Evolutionary conservation across 176 grass and related monocot genomes (phyloP).

Genomic region (Oryza glaberrima): DNA sequence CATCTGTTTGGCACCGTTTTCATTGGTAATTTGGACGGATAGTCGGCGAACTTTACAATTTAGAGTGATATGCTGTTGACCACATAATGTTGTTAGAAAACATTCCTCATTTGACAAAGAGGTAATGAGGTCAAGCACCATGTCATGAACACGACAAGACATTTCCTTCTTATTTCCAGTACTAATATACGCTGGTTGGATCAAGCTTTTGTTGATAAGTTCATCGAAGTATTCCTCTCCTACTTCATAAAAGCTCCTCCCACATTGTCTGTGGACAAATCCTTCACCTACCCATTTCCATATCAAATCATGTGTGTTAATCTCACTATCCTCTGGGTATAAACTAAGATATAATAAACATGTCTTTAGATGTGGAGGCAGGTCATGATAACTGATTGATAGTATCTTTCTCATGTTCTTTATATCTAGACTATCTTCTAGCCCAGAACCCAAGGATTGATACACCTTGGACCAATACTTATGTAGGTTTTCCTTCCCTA

Average conservation of each 20-base stretch:
- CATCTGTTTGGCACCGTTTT: background rate
- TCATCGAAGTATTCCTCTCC: background rate
- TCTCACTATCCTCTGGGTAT: background rate
- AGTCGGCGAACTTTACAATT: background rate
- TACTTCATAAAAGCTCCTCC: background rate
- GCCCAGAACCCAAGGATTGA: background rate
- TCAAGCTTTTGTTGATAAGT: conserved; percentile 17
- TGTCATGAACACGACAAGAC: conserved; percentile 14
- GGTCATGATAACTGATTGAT: conserved; percentile 8
- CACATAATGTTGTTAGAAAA: conserved; percentile 13
- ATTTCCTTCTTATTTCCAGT: fast-evolving
- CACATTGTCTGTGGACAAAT: background rate
- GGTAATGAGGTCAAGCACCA: conserved; percentile 31
- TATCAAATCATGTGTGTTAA: fast-evolving
- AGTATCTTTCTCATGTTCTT: conserved; percentile 18
- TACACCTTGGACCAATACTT: conserved; percentile 15
- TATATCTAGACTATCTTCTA: background rate
- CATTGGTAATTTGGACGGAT: background rate
- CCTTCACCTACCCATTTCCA: conserved; percentile 22
- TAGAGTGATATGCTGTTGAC: background rate
- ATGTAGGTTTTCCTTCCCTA: background rate
- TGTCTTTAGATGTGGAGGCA: background rate
- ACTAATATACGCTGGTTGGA: fast-evolving
- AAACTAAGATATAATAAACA: background rate
- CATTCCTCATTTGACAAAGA: conserved; percentile 26